phyloP scores from a whole-genome alignment of 2,329 filamentous ascomycete species.

The Pyrenophora teres region DNA sequence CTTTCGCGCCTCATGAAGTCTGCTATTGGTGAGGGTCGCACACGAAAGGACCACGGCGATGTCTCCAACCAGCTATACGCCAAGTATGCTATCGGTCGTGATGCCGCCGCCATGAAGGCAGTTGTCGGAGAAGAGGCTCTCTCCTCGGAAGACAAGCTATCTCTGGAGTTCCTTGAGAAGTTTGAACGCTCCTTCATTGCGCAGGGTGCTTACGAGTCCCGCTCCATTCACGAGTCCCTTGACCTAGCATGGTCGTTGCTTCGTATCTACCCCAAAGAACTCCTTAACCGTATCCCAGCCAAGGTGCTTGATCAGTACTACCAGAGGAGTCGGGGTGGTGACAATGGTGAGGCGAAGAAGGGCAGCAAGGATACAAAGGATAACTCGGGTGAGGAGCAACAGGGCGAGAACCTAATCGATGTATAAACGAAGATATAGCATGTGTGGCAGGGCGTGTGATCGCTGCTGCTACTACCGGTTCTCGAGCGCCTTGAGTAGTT shows the following conservation, averaged over 20 bases:
- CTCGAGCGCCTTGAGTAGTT: conserved; percentile 20
- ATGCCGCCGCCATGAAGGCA: conserved; percentile 98
- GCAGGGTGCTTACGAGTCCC: conserved; percentile 90
- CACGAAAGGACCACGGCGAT: conserved; percentile 94
- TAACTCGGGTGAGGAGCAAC: conserved; percentile 43
- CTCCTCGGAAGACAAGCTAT: conserved; percentile 94
- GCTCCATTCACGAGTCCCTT: conserved; percentile 89
- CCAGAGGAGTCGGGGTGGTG: conserved; percentile 48
- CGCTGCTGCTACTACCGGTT: conserved; percentile 8
- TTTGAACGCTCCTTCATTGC: conserved; percentile 95
- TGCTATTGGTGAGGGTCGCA: conserved; percentile 96
- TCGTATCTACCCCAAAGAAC: conserved; percentile 95
- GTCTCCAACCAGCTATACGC: conserved; percentile 99
- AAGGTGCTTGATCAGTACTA: conserved; percentile 60
- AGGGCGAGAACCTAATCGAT: conserved; percentile 48
- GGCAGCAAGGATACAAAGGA: conserved; percentile 50
- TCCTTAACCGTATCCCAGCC: conserved; percentile 79
- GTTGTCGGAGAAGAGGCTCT: conserved; percentile 98
- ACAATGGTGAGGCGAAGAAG: conserved; percentile 47
- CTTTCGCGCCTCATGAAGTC: conserved; percentile 99
- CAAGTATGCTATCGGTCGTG: conserved; percentile 98
- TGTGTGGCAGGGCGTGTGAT: conserved; percentile 6
- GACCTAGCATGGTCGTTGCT: conserved; percentile 96
- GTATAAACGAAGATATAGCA: conserved; percentile 29
- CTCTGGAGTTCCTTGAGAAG: conserved; percentile 96